A percentile compares a stretch with the other conserved stretches of the same genome.
Conservation (phyloP, 2,329 filamentous ascomycete species). For the Pseudocercospora cruenta region DNA sequence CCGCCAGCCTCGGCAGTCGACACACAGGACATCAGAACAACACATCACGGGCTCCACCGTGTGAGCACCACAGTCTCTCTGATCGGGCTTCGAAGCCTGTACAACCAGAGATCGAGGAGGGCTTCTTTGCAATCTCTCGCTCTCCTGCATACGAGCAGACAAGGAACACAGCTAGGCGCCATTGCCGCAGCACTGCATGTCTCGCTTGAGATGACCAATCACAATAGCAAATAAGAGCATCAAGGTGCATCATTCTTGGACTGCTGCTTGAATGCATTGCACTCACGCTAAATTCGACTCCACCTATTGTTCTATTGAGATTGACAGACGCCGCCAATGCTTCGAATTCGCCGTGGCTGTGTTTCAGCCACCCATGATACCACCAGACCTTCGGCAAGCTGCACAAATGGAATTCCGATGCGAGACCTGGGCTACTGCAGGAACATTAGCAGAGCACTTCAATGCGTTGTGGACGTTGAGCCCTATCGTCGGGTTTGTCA, state of each 20-base stretch:
- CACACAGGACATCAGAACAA: neutral
- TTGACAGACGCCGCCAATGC: neutral
- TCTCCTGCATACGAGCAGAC: neutral
- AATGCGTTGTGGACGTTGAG: neutral
- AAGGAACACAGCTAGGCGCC: neutral
- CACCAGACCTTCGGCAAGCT: neutral
- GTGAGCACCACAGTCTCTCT: neutral
- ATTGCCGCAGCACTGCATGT: constrained; percentile 2
- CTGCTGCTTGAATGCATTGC: neutral
- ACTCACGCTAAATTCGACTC: neutral
- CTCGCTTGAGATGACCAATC: neutral
- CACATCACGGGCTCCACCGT: neutral
- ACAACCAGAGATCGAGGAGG: neutral
- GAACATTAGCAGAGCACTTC: neutral
- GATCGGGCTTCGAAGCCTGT: constrained; percentile 1
- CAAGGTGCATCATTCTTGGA: neutral
- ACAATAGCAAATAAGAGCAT: neutral
- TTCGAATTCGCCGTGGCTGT: constrained; percentile 5
- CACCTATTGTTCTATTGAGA: neutral
- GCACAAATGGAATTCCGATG: neutral
- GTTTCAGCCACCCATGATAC: constrained; percentile 5
- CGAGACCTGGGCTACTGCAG: neutral
- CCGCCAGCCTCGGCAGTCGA: neutral
- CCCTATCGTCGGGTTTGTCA: neutral
- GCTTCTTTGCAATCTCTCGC: neutral